Conservation (phyloP, 345 rosid genomes). For the Erodium maritimum region DNA sequence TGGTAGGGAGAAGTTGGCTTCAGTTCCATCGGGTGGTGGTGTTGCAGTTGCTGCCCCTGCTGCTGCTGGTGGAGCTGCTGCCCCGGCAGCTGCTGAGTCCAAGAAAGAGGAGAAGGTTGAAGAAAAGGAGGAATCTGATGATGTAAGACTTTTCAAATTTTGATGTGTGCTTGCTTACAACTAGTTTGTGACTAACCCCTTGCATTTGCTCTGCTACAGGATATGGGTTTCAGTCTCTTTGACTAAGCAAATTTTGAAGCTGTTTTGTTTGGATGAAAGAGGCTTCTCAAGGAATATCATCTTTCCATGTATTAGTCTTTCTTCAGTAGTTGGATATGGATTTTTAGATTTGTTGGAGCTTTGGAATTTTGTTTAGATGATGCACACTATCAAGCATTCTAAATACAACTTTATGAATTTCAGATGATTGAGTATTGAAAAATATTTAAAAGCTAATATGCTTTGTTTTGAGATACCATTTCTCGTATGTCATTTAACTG, state of each 20-base stretch:
- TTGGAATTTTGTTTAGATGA: too few species aligned
- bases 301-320: too few species aligned
- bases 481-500: too few species aligned
- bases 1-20: slow-evolving; percentile 67
- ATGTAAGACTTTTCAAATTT: slow-evolving; percentile 22
- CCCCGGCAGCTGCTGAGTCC: slow-evolving; percentile 40
- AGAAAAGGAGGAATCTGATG: slow-evolving; percentile 76
- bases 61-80: slow-evolving; percentile 29
- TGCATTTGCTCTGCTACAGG: slow-evolving; percentile 28
- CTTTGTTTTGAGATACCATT: too few species aligned
- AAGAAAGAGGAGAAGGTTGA: slow-evolving; percentile 67
- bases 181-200: neutral
- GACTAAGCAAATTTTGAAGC: slow-evolving; percentile 20
- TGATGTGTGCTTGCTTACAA: neutral
- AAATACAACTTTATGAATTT: too few species aligned
- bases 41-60: slow-evolving; percentile 31
- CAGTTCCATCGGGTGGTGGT: slow-evolving; percentile 64
- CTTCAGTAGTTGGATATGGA: too few species aligned
- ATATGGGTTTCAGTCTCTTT: slow-evolving; percentile 77
- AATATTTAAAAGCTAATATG: too few species aligned
- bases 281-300: too few species aligned
- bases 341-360: too few species aligned
- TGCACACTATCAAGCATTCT: too few species aligned
- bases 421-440: neutral
- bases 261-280: too few species aligned